Percentiles rank a stretch among this genome's conserved stretches.
These are phyloP conservation scores for Ajuga chamaepitys DNA, from an alignment of 257 asterid species.

Conservation along the genomic window DNA sequence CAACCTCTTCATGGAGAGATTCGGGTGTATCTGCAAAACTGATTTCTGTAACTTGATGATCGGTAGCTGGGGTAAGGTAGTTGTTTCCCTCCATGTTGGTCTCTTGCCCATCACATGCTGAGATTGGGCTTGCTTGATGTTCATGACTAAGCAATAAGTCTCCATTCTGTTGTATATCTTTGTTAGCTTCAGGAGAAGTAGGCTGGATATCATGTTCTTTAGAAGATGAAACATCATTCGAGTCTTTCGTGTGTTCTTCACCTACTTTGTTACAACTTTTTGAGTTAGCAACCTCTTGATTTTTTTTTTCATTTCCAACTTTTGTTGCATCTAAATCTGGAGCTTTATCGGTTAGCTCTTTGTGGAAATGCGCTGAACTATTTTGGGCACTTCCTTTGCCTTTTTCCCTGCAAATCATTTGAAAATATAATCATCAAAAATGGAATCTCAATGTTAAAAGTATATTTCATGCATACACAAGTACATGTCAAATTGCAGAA, in stretches of 20 bases:
- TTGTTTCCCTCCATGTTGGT: slow-evolving; percentile 14
- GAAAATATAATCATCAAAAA: neutral
- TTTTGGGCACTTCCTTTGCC: slow-evolving; percentile 20
- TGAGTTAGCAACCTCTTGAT: slow-evolving; percentile 9
- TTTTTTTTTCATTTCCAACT: slow-evolving; percentile 16
- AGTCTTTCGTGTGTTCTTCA: slow-evolving; percentile 12
- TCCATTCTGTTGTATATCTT: neutral
- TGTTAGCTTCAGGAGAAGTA: neutral
- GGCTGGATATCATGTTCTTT: slow-evolving; percentile 4
- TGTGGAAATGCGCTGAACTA: slow-evolving; percentile 10
- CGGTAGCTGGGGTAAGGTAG: neutral
- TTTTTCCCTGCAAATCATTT: slow-evolving; percentile 31
- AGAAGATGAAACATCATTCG: slow-evolving; percentile 13
- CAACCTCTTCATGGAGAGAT: slow-evolving; percentile 7
- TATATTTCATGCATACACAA: neutral
- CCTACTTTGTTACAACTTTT: slow-evolving; percentile 7
- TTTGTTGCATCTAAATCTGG: slow-evolving; percentile 13
- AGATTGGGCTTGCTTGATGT: slow-evolving; percentile 15
- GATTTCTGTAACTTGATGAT: neutral
- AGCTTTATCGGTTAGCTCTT: slow-evolving; percentile 16
- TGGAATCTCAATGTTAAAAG: neutral
- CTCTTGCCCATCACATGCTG: slow-evolving; percentile 16
- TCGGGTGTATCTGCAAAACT: neutral
- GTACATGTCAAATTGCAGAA: neutral
- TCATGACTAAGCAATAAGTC: slow-evolving; percentile 11